Percentiles rank a stretch among this genome's conserved stretches.
Conservation (phyloP, 148 eudicot genomes). For the Pharnaceum exiguum region DNA sequence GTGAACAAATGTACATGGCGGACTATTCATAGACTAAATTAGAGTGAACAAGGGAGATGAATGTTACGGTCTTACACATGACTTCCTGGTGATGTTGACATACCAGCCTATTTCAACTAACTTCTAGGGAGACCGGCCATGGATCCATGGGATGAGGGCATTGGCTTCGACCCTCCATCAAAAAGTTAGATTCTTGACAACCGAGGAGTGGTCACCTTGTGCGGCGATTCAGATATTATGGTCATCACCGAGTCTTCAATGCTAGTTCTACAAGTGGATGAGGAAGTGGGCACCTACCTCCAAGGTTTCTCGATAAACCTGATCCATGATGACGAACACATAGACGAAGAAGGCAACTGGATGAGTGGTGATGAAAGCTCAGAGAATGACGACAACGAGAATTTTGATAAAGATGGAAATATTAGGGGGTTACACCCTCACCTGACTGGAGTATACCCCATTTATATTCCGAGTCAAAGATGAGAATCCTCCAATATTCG, state of each 20-base stretch:
- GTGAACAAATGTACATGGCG: too few species aligned
- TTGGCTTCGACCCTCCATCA: not conserved
- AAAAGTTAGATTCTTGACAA: not conserved
- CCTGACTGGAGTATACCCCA: too few species aligned
- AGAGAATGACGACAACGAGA: too few species aligned
- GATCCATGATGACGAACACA: too few species aligned
- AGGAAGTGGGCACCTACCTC: not conserved
- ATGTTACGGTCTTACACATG: too few species aligned
- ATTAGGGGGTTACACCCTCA: too few species aligned
- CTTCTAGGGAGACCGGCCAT: not conserved
- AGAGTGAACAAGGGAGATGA: too few species aligned
- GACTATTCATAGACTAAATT: too few species aligned
- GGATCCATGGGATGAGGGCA: not conserved
- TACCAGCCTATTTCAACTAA: not conserved
- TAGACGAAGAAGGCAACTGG: not conserved
- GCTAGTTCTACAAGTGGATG: not conserved
- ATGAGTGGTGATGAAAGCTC: too few species aligned
- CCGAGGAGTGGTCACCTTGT: not conserved
- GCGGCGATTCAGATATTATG: not conserved
- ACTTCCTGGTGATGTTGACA: not conserved
- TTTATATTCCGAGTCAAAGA: too few species aligned
- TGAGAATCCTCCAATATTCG: too few species aligned
- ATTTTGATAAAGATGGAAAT: too few species aligned
- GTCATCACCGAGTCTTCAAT: not conserved
- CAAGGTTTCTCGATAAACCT: not conserved